Base-by-base conservation (phyloP, 2,329 filamentous ascomycete species). In the Pseudogymnoascus sp. region DNA sequence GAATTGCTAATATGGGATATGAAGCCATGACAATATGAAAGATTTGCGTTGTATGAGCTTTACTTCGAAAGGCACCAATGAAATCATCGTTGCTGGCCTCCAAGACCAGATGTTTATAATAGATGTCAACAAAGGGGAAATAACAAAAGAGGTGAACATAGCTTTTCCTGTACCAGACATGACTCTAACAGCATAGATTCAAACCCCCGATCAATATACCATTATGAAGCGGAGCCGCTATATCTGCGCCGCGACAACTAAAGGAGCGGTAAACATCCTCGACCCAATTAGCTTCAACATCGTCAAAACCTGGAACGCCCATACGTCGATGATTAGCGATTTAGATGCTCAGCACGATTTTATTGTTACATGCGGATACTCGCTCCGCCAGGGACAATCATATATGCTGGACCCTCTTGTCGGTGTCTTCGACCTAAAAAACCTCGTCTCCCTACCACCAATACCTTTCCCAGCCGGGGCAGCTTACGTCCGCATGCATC, bases 311-410 rank as follows among this genome's bases (percentile, higher is more conserved):
- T 99, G 94, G 89, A 90, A 90, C 72, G 92, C 93, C 0, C 94
- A 99, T 72, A 87, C 88, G 1, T 89, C 90, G 7, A 84, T 87
- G 60, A 90, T 99, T 72, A 96, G 91, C 73, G 93, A 97, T 73
- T 97, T 99, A 90, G 94, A 99, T 76, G 91, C 92, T 7, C 90
- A 94, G 71, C 90, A 94, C 70, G 93, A 97, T 73, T 94, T 94
- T 67, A 86, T 99, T 61, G 89, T 97, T 21, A 97, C 94, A 4
- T 99, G 94, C 73, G 94, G 94, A 36, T 96, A 90, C 75, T 96
- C 93, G 1, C 82, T 91, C 25, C 85, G 93, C 67, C 91, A 92
- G 70, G 81, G 90, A 67, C 85, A 87, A 36, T 85, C 86, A 40
- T 89, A 89, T 65, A 92, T 95, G 78, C 84, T 95, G 35, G 94